Conservation (phyloP, 495 filamentous ascomycete species). For the Venustampulla echinocandica region DNA sequence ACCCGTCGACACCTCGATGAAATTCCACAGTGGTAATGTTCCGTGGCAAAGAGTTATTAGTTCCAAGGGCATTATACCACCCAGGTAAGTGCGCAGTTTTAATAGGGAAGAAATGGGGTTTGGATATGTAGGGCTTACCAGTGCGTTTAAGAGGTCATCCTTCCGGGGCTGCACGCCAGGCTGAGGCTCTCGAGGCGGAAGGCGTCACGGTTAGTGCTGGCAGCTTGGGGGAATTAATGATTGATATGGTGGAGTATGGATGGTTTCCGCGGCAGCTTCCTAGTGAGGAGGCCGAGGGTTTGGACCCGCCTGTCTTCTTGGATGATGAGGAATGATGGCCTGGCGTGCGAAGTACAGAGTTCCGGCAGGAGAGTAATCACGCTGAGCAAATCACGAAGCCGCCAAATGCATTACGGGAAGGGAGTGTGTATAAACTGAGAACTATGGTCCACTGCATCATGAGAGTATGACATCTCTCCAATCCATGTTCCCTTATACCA, state of each 20-base stretch:
- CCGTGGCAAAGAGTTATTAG: slow-evolving; percentile 95
- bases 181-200: slow-evolving; percentile 54
- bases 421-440: slow-evolving; percentile 16
- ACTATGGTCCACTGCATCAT: slow-evolving; percentile 20
- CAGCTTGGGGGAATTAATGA: slow-evolving; percentile 58
- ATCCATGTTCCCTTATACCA: slow-evolving; percentile 1
- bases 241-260: slow-evolving; percentile 59
- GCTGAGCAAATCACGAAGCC: neutral
- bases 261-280: slow-evolving; percentile 64
- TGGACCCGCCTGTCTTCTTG: slow-evolving; percentile 10
- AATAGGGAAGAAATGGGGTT: neutral
- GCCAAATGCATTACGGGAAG: neutral
- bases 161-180: slow-evolving; percentile 60
- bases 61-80: slow-evolving; percentile 74
- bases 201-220: slow-evolving; percentile 58
- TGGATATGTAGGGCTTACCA: neutral
- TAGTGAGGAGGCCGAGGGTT: slow-evolving; percentile 17
- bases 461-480: slow-evolving; percentile 7
- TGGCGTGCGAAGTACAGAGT: no score
- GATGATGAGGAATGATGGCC: slow-evolving; percentile 11
- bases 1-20: slow-evolving; percentile 37
- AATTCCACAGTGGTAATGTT: slow-evolving; percentile 66
- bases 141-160: slow-evolving; percentile 45
- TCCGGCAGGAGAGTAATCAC: no score
- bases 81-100: slow-evolving; percentile 47